Base-by-base conservation (phyloP, 768 basidiomycete species). In the Mycena haematopus region DNA sequence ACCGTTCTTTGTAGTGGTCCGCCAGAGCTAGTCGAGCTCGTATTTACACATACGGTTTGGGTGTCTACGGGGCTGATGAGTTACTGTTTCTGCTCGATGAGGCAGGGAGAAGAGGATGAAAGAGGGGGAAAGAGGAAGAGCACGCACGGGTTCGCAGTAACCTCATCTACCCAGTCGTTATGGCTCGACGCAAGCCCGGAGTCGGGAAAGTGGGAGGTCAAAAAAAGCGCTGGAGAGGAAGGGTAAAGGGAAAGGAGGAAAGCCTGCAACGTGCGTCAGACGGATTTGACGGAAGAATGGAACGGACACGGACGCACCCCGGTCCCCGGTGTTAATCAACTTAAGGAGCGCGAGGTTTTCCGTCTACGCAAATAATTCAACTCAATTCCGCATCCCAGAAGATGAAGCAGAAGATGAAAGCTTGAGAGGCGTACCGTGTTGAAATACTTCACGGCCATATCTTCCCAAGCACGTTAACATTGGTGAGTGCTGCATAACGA, bases 41-140 rank as follows among this genome's bases (percentile, higher is more conserved):
- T 91, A 93, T 89, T 93, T 93, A 85, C 91, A 93, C 72, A 93
- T 0, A 93, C 91, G 0, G 84, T 88, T 56, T 80, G 78, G 59
- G 88, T 85, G 67, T 91, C 74, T 22, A 92, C 83, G 6, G 89
- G 87, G 2, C 90, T 92, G 49, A n/a, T 21, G 24, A 19, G 36
- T 22, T 61, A 31, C 19, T 14, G 59, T 22, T 29, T 25, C 14
- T n/a, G n/a, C n/a, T n/a, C n/a, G n/a, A n/a, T n/a, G n/a, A n/a
- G n/a, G n/a, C n/a, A n/a, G n/a, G n/a, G n/a, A n/a, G n/a, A 38
- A 21, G 14, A 19, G 2, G 52, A 35, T n/a, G 10, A 22, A 31
- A 22, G n/a, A n/a, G n/a, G n/a, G n/a, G n/a, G n/a, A n/a, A n/a
- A n/a, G n/a, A n/a, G n/a, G 19, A 13, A 19, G 51, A 29, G 17